Evolutionary conservation across 805 yeast genomes (phyloP), one percentile per base, ranked within the genome.

Genomic region (Candida mattraensis): DNA sequence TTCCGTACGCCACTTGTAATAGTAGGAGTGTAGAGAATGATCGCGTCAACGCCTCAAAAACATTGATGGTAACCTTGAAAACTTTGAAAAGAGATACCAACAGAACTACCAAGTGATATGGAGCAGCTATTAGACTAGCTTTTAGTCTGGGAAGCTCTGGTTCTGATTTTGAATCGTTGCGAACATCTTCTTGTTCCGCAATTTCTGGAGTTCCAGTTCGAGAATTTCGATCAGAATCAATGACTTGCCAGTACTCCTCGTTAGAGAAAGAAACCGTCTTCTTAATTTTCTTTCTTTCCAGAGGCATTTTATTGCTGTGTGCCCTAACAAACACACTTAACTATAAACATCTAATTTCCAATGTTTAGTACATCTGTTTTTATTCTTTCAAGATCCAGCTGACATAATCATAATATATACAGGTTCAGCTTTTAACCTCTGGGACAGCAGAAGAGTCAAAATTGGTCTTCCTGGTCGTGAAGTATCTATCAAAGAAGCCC

Each of bases 401-500:
- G 23, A 21, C 11, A 11, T 21, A 11, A 11, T 24, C 8, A 24
- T 24, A 9, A 24, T 9, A 24, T 10, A 13, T 24, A 24, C 13
- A 10, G 8, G 14, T 10, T 24, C 13, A 12, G 28, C 12, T 10
- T 12, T 24, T 9, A 11, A 28, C n/a, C n/a, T n/a, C n/a, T n/a
- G 18, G 30, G 37, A 35, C 24, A 37, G 28, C n/a, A n/a, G 63
- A 56, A 3, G 64, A 56, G 32, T 60, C 61, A 7, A 56, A 35
- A 28, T 60, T 59, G 12, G 63, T 57, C 35, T 44, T 50, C 19
- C 50, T 45, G 9, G 61, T 54, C 13, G 54, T 66, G 49, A 66
- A 66, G 37, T 73, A 76, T 45, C 73, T 75, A 39, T 76, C 78
- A 23, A 67, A 54, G 47, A 73, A 72, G 0, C 74, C 67, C 42